These are phyloP conservation scores for Spongiforma sp. DNA, from an alignment of 1,284 basidiomycete species.

Conservation along the genomic window DNA sequence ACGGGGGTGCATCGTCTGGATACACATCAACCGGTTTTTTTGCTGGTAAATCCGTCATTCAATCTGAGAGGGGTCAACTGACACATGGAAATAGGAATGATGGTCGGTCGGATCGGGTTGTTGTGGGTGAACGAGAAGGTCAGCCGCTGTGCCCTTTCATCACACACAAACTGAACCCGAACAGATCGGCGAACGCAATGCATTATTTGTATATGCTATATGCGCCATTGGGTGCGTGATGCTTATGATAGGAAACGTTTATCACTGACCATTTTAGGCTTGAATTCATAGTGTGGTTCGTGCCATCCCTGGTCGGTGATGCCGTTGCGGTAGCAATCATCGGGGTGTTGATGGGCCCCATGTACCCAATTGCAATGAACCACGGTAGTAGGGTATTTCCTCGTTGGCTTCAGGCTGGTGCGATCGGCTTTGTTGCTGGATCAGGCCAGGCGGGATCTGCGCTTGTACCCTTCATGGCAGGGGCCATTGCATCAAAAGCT, in stretches of 20 bases:
- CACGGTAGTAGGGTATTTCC: constrained; percentile 53
- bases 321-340: constrained; percentile 59
- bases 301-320: constrained; percentile 56
- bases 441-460: constrained; percentile 59
- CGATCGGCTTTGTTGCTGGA: constrained; percentile 59
- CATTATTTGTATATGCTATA: constrained; percentile 27
- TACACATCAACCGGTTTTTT: constrained; percentile 56
- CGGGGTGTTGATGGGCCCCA: constrained; percentile 59
- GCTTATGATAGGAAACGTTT: too few species aligned
- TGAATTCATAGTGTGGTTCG: constrained; percentile 66
- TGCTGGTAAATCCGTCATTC: constrained; percentile 37
- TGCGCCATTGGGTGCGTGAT: constrained; percentile 39
- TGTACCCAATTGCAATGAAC: constrained; percentile 60
- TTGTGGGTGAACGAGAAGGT: constrained; percentile 34
- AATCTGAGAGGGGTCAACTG: background rate
- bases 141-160: background rate
- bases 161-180: background rate
- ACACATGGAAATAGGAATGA: constrained; percentile 23
- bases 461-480: constrained; percentile 61
- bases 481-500: constrained; percentile 52
- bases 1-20: constrained; percentile 50
- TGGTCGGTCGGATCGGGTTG: constrained; percentile 30
- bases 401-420: constrained; percentile 51
- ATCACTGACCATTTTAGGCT: constrained; percentile 34
- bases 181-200: constrained; percentile 31